Percentiles rank a stretch among this genome's conserved stretches.
Evolutionary conservation across 202 grass and related monocot species (phyloP).

Genomic region (Carex arenaria): DNA sequence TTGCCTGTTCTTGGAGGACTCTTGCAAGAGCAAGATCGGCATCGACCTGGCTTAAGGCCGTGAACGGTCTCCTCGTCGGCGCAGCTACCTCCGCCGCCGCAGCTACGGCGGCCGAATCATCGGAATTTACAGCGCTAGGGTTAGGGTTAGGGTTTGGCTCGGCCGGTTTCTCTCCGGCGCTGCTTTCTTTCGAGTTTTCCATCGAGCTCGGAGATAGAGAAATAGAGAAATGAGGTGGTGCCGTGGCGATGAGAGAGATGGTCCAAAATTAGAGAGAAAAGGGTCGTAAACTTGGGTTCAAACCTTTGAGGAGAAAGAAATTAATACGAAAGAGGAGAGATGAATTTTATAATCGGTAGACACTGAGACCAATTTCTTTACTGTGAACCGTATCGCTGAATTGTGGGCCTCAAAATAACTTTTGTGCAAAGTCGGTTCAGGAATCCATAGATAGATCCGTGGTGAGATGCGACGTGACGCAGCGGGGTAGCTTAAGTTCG

Average conservation of each 20-base stretch:
- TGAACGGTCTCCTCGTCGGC: constrained; percentile 62
- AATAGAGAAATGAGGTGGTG: neutral
- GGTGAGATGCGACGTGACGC: neutral
- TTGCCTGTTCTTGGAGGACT: constrained; percentile 91
- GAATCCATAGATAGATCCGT: neutral
- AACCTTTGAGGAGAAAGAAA: neutral
- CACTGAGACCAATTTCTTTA: neutral
- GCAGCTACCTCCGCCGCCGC: constrained; percentile 17
- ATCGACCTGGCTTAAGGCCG: constrained; percentile 87
- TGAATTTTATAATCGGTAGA: neutral
- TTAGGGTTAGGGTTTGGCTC: constrained; percentile 43
- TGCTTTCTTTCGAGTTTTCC: constrained; percentile 62
- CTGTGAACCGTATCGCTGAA: neutral
- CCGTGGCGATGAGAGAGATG: neutral
- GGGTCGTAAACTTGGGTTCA: neutral
- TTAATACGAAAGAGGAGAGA: neutral
- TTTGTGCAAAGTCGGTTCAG: neutral
- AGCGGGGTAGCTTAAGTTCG: neutral
- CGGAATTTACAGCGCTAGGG: neutral
- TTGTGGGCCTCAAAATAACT: neutral
- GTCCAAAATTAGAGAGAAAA: neutral
- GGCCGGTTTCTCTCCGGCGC: constrained; percentile 37
- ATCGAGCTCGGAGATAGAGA: constrained; percentile 32
- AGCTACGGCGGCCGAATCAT: constrained; percentile 16
- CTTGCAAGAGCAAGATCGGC: constrained; percentile 93